Conservation (phyloP, 2,329 filamentous ascomycete species). For the Fusarium dlaminii region DNA sequence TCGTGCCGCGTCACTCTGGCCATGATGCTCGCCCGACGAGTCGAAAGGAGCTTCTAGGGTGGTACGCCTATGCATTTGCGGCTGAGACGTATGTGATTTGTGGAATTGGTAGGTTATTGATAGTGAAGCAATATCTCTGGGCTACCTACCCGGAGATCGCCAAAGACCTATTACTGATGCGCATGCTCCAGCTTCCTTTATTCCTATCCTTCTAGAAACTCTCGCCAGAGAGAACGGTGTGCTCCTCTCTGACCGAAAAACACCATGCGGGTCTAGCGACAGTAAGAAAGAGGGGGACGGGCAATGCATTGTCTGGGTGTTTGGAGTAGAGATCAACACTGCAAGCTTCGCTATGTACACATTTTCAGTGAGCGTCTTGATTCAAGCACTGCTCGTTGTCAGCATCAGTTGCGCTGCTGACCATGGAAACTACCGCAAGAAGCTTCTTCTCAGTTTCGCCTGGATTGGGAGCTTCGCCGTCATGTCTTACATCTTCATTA, state of each 20-base stretch:
- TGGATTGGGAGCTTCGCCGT: slow-evolving; percentile 82
- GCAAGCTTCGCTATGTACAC: slow-evolving; percentile 99
- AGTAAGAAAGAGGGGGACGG: slow-evolving; percentile 60
- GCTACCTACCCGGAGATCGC: background rate
- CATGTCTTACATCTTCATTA: slow-evolving; percentile 87
- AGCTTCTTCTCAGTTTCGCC: slow-evolving; percentile 84
- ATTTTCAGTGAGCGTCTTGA: slow-evolving; percentile 88
- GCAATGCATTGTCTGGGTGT: slow-evolving; percentile 84
- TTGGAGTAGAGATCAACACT: slow-evolving; percentile 90
- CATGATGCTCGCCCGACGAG: slow-evolving; percentile 93
- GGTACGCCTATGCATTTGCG: slow-evolving; percentile 97
- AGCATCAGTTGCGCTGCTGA: slow-evolving; percentile 97
- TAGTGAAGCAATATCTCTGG: background rate
- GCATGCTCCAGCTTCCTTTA: slow-evolving; percentile 77
- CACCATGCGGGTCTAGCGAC: slow-evolving; percentile 76
- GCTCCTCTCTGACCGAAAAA: slow-evolving; percentile 78
- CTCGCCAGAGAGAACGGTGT: slow-evolving; percentile 93
- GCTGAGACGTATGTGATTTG: slow-evolving; percentile 97
- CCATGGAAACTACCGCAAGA: slow-evolving; percentile 91
- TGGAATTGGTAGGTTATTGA: slow-evolving; percentile 66
- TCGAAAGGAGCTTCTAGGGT: slow-evolving; percentile 85
- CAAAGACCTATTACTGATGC: slow-evolving; percentile 3
- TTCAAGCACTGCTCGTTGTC: slow-evolving; percentile 91
- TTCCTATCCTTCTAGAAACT: slow-evolving; percentile 94
- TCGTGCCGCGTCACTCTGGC: slow-evolving; percentile 71